Base-by-base conservation (phyloP, 768 basidiomycete genomes). In the Gelatoporia subvermispora region DNA sequence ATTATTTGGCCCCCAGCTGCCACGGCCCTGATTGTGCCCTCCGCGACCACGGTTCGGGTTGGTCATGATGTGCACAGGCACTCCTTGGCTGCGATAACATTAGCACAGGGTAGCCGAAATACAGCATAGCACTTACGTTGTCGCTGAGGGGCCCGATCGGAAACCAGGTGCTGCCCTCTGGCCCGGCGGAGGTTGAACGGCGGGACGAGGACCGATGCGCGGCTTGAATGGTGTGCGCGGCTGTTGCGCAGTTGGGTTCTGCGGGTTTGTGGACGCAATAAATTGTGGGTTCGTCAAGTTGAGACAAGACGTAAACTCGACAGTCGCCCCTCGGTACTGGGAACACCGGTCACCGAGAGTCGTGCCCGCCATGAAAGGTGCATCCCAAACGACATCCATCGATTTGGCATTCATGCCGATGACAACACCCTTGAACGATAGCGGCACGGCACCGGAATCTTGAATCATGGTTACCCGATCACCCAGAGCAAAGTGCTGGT, bases 361-460 rank as follows among this genome's bases (percentile, higher is more conserved):
- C 2, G 78, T 76, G 7, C 96, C 96, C 18, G 92, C 84, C 81
- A 99, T 90, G 69, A 99, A 98, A 1, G 92, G 78, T 20, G 87
- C 84, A 64, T 99, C 96, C 90, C 96, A 98, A 0, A 95, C 78
- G 20, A 98, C 87, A 64, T 98, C 96, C 78, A 98, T 87, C 3
- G 86, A 81, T 61, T 85, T 88, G 2, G 84, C 69, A 58, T 85
- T 90, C 59, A 99, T 68, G 13, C 94, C 91, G 45, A 98, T 80
- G 21, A 98, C 93, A 15, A 95, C 91, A 18, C 96, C 96, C 68
- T 95, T 97, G 44, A 84, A 85, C 1, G 84, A 82, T 13, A 98
- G 72, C 1, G 94, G 93, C 0, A 98, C 94, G 28, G 86, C 83
- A 23, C 94, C 94, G 0, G 93, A 85, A 62, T 98, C 96, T 57